Evolutionary conservation across 2,329 filamentous ascomycete species (phyloP).

Genomic region (Colletotrichum theobromicola): DNA sequence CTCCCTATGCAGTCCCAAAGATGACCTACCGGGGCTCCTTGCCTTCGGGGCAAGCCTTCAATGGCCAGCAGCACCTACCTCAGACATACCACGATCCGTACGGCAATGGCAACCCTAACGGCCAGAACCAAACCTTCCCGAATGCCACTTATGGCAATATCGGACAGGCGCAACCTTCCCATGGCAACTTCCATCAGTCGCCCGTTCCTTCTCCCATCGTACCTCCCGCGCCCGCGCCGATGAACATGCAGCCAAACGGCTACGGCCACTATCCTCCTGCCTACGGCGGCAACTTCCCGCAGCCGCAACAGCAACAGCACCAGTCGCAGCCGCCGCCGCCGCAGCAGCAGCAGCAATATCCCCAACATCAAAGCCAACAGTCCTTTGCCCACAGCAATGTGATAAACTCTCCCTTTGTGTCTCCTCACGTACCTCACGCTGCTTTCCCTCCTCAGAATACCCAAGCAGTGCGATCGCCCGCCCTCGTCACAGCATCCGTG

Average conservation of each 20-base stretch:
- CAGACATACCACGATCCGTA: constrained; percentile 13
- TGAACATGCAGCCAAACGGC: constrained; percentile 21
- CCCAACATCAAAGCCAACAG: constrained; percentile 8
- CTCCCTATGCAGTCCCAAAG: constrained; percentile 28
- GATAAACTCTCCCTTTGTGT: constrained; percentile 10
- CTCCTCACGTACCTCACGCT: constrained; percentile 11
- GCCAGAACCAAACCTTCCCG: constrained; percentile 21
- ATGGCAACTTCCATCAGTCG: constrained; percentile 31
- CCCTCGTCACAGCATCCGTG: constrained; percentile 1
- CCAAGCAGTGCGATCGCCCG: constrained; percentile 3
- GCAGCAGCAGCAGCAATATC: background rate
- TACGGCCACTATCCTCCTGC: constrained; percentile 20
- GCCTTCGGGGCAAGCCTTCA: constrained; percentile 44
- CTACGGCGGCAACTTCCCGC: constrained; percentile 28
- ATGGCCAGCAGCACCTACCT: constrained; percentile 36
- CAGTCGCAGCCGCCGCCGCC: constrained; percentile 30
- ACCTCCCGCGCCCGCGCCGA: constrained; percentile 27
- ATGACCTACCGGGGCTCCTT: constrained; percentile 42
- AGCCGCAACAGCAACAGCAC: constrained; percentile 29
- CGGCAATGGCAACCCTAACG: constrained; percentile 22
- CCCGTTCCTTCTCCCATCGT: constrained; percentile 27
- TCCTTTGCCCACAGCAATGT: constrained; percentile 2
- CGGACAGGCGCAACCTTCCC: constrained; percentile 30
- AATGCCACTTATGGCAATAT: constrained; percentile 22
- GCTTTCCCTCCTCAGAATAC: constrained; percentile 7